Percentiles rank a stretch among this genome's conserved stretches.
phyloP scores from a whole-genome alignment of 2,329 filamentous ascomycete genomes.

The Arthrinium phaeospermum region DNA sequence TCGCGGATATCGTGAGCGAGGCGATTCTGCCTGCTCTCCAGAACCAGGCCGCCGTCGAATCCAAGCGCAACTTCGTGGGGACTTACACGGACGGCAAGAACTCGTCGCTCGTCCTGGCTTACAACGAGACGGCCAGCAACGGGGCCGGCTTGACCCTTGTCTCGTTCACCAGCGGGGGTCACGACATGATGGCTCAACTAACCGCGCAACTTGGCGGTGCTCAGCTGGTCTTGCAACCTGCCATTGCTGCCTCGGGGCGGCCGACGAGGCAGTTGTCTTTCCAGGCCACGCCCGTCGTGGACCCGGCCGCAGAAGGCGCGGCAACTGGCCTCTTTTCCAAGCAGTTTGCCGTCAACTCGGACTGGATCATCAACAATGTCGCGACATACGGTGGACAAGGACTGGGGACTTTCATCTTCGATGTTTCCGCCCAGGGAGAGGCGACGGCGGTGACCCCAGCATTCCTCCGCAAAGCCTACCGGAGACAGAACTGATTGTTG shows the following conservation, averaged over 20 bases:
- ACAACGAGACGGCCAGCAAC: constrained; percentile 29
- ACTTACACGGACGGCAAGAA: constrained; percentile 28
- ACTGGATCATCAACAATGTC: constrained; percentile 28
- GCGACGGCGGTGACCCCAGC: constrained; percentile 26
- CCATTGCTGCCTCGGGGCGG: constrained; percentile 4
- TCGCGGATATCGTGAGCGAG: constrained; percentile 37
- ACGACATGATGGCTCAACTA: constrained; percentile 24
- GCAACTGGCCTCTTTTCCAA: constrained; percentile 29
- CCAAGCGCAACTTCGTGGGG: constrained; percentile 33
- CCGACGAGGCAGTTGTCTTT: constrained; percentile 26
- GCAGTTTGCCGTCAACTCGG: constrained; percentile 26
- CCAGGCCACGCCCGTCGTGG: constrained; percentile 24
- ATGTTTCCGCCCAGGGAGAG: constrained; percentile 27
- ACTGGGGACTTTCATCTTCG: constrained; percentile 30
- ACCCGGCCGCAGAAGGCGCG: neutral
- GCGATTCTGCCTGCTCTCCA: constrained; percentile 35
- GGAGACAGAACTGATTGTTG: neutral
- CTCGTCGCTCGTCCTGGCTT: constrained; percentile 27
- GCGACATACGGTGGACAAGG: constrained; percentile 30
- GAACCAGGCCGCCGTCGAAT: constrained; percentile 34
- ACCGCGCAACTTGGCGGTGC: neutral
- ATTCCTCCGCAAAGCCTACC: neutral
- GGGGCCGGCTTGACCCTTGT: constrained; percentile 30
- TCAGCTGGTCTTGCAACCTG: constrained; percentile 27
- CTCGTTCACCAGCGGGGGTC: constrained; percentile 25